These are phyloP conservation scores for Penicillium maclennaniae DNA, from an alignment of 495 filamentous ascomycete genomes.

Conservation along the genomic window DNA sequence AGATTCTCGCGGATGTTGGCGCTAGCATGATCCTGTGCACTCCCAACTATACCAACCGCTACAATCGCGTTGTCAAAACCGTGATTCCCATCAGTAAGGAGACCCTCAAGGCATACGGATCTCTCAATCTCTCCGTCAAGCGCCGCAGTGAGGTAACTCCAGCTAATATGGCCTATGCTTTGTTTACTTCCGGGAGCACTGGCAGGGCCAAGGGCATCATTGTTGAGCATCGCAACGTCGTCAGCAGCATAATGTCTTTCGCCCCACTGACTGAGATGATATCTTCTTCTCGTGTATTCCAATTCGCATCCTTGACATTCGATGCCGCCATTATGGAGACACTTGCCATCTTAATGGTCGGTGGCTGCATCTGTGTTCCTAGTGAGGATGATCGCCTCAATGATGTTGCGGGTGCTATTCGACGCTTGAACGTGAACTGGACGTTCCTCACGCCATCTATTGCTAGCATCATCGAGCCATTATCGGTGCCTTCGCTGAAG, in stretches of 20 bases:
- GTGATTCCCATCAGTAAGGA: slow-evolving; percentile 38
- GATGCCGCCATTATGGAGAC: slow-evolving; percentile 52
- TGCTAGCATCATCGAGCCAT: slow-evolving; percentile 46
- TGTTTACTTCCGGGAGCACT: slow-evolving; percentile 55
- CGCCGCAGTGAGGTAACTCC: slow-evolving; percentile 9
- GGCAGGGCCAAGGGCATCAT: slow-evolving; percentile 55
- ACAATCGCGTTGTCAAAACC: slow-evolving; percentile 27
- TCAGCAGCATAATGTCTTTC: slow-evolving; percentile 45
- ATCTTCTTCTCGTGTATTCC: slow-evolving; percentile 41
- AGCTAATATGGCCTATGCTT: slow-evolving; percentile 37
- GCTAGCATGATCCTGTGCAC: slow-evolving; percentile 40
- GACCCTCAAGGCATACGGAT: slow-evolving; percentile 31
- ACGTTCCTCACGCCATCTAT: slow-evolving; percentile 53
- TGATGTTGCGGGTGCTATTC: slow-evolving; percentile 46
- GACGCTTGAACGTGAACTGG: slow-evolving; percentile 46
- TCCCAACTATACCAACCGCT: slow-evolving; percentile 27
- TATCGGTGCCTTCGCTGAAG: slow-evolving; percentile 41
- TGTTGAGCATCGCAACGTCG: slow-evolving; percentile 45
- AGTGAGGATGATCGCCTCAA: slow-evolving; percentile 53
- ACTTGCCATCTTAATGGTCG: slow-evolving; percentile 48
- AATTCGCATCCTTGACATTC: slow-evolving; percentile 54
- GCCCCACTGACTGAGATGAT: slow-evolving; percentile 34
- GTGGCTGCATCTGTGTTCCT: slow-evolving; percentile 60
- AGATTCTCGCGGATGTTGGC: slow-evolving; percentile 38
- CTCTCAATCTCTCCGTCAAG: slow-evolving; percentile 10